Evolutionary conservation across 129 eudicot species (phyloP), one percentile per base, ranked within the genome.

Genomic region (Saussurea involucrata): DNA sequence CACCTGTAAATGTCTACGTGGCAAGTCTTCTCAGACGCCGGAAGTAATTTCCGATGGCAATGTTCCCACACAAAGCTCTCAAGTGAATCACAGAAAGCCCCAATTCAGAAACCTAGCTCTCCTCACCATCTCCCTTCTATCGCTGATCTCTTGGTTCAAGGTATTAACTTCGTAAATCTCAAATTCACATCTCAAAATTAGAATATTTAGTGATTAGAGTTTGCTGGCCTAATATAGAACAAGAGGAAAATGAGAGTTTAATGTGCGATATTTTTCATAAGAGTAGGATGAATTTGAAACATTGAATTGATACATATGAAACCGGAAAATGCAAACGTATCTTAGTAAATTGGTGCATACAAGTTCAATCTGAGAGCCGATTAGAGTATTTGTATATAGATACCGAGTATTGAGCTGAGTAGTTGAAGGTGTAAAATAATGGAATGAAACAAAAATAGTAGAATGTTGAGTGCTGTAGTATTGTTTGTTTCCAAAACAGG

Each of bases 1-100:
- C 58, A 66, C 83, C 88, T 69, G 44, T 64, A 76, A 78, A 89
- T 88, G 93, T 68, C 93, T 60, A 90, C 94, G 75, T 90, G 98
- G 98, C 86, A 89, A 82, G 63, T 92, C 8, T 84, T 79, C 70
- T 80, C 90, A 57, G 94, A 83, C 34, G 75, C 81, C 87, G 89
- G 79, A 0, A 74, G 85, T 49, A 77, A 73, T 78, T 82, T 81
- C 87, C 93, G 90, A 75, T 93, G 96, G 95, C 85, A 85, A 83
- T 72, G 73, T 18, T 75, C 92, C 42, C 84, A 72, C 68, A 66
- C 67, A 15, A 81, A 75, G 53, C 86, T 76, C 65, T 69, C 60
- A 77, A 76, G 10, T 32, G 86, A 85, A 72, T 82, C 73, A 6
- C 68, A 36, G 63, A 81, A 74, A 80, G 65, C 75, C 33, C 87